Conservation (phyloP, 2,329 filamentous ascomycete genomes). For the Ophiostoma fasciatum region DNA sequence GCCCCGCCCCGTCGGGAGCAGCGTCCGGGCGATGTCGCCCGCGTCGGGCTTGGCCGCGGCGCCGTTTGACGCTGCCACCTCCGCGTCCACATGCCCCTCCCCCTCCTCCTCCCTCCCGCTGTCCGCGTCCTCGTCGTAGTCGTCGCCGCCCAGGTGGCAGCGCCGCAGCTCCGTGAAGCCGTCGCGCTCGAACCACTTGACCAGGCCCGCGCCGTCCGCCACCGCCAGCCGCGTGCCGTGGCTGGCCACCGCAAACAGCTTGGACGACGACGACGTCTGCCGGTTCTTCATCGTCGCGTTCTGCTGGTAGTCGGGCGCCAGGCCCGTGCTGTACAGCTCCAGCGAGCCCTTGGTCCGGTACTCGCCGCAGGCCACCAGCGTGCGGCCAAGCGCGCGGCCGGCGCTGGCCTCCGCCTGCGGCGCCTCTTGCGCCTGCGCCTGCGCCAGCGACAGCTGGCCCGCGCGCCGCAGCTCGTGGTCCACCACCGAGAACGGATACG, state of each 20-base stretch:
- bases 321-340: constrained; percentile 59
- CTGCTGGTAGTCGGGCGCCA: constrained; percentile 16
- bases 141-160: constrained; percentile 31
- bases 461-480: too few relatives aligned
- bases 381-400: constrained; percentile 30
- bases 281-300: constrained; percentile 57
- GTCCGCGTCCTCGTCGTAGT: constrained; percentile 26
- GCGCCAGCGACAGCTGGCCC: too few relatives aligned
- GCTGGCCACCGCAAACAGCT: constrained; percentile 64
- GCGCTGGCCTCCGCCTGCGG: neutral
- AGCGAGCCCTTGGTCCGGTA: constrained; percentile 86
- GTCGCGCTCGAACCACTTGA: constrained; percentile 88
- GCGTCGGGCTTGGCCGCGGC: constrained; percentile 30
- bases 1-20: constrained; percentile 43
- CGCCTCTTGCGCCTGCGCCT: neutral
- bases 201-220: constrained; percentile 66
- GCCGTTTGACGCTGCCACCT: too few relatives aligned
- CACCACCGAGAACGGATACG: constrained; percentile 50
- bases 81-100: too few relatives aligned
- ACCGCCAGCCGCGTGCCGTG: constrained; percentile 74
- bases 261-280: constrained; percentile 66
- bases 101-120: neutral
- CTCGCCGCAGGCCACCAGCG: constrained; percentile 69
- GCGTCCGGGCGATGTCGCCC: constrained; percentile 67
- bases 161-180: constrained; percentile 47